These are phyloP conservation scores for Sporothrix dimorphospora DNA, from an alignment of 2,329 filamentous ascomycete genomes.

Conservation along the genomic window DNA sequence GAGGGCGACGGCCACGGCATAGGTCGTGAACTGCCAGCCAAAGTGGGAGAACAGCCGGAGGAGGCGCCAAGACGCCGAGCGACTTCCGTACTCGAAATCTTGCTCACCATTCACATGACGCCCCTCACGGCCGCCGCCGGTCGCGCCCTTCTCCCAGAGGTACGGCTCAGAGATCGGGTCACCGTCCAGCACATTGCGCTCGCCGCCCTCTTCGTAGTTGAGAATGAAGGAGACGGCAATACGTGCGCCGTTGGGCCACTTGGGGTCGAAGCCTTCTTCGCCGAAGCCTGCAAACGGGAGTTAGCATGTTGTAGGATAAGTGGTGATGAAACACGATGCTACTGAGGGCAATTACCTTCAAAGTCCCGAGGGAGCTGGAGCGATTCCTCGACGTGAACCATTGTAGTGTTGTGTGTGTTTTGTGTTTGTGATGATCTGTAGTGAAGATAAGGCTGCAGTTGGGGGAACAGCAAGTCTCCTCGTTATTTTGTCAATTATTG, in stretches of 20 bases:
- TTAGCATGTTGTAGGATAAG: background rate
- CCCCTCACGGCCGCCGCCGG: slow-evolving; percentile 28
- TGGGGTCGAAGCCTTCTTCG: slow-evolving; percentile 34
- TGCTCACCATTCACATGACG: slow-evolving; percentile 33
- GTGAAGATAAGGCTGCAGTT: background rate
- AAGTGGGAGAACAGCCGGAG: slow-evolving; percentile 31
- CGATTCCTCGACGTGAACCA: slow-evolving; percentile 32
- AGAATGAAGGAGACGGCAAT: slow-evolving; percentile 46
- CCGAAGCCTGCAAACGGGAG: slow-evolving; percentile 30
- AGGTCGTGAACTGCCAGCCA: slow-evolving; percentile 32
- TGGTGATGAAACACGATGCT: background rate
- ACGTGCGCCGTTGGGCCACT: slow-evolving; percentile 44
- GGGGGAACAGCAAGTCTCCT: too few relatives aligned
- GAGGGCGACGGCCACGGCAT: slow-evolving; percentile 32
- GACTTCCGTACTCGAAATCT: slow-evolving; percentile 34
- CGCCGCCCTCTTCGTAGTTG: slow-evolving; percentile 43
- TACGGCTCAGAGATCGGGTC: slow-evolving; percentile 36
- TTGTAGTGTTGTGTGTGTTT: background rate
- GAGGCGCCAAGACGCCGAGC: slow-evolving; percentile 34
- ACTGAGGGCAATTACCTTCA: slow-evolving; percentile 34
- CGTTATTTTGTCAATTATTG: background rate
- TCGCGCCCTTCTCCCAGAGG: slow-evolving; percentile 33
- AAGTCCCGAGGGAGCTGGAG: slow-evolving; percentile 35
- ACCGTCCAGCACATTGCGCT: slow-evolving; percentile 37
- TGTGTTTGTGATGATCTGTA: background rate